A percentile compares a stretch with the other conserved stretches of the same genome.
Conservation (phyloP, 2,329 filamentous ascomycete genomes). For the Calonectria hongkongensis region DNA sequence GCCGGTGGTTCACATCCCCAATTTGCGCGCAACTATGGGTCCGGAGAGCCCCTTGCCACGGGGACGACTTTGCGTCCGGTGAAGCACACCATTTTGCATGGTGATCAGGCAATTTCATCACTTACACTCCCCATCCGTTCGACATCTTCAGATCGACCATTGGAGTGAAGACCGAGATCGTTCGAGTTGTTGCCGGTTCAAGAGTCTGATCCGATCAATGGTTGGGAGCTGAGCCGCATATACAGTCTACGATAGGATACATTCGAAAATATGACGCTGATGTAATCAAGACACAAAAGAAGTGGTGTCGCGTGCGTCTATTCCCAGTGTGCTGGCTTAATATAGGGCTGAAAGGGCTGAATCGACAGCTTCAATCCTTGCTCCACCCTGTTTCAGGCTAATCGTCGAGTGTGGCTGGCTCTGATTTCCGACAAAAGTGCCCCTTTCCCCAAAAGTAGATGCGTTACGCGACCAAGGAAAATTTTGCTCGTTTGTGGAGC, state of each 20-base stretch:
- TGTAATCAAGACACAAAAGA: no score
- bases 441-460: neutral
- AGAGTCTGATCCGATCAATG: neutral
- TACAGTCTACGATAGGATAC: neutral
- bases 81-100: neutral
- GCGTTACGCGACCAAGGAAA: neutral
- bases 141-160: neutral
- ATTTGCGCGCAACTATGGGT: conserved; percentile 6
- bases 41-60: neutral
- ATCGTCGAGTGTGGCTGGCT: neutral
- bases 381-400: conserved; percentile 1
- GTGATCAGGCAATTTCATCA: neutral
- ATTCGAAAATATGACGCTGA: neutral
- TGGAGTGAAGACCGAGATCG: no score
- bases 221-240: neutral
- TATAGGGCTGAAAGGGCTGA: neutral
- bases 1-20: conserved; percentile 6
- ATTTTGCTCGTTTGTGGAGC: neutral
- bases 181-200: neutral
- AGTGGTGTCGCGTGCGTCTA: no score
- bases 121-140: neutral
- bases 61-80: neutral
- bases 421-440: neutral
- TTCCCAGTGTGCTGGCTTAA: no score
- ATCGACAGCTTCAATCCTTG: neutral